Conservation (phyloP, 192 early-diverging fungal species). For the Thoreauomyces humboldtii region DNA sequence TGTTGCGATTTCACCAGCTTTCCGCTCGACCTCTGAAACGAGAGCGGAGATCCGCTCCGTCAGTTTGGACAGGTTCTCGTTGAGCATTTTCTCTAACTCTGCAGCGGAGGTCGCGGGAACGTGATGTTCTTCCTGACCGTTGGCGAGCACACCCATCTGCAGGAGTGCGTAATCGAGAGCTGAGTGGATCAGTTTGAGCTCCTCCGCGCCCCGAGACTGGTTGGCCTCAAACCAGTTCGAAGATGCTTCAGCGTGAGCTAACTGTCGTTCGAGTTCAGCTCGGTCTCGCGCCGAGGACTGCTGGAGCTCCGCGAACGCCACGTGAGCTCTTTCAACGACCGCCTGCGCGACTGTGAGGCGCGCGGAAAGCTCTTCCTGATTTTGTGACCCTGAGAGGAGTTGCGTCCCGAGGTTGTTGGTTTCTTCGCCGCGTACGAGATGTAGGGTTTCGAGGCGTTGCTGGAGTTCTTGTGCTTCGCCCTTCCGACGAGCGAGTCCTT, state of each 20-base stretch:
- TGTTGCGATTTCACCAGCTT: no score
- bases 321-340: background rate
- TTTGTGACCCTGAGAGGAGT: background rate
- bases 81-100: background rate
- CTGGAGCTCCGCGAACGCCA: background rate
- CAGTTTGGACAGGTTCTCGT: background rate
- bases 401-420: background rate
- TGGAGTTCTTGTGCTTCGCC: background rate
- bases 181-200: background rate
- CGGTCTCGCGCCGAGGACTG: background rate
- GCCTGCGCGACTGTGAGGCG: background rate
- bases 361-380: background rate
- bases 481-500: background rate
- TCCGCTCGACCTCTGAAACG: no score
- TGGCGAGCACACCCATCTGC: background rate
- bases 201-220: background rate
- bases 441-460: background rate
- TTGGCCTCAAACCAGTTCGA: background rate
- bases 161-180: background rate
- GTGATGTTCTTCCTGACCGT: background rate
- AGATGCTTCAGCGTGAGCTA: background rate
- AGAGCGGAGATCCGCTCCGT: background rate
- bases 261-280: slow-evolving; percentile 2
- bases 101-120: background rate
- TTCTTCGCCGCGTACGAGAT: background rate